Evolutionary conservation across 2,329 filamentous ascomycete genomes (phyloP).

Genomic region (Paramyrothecium sp.): DNA sequence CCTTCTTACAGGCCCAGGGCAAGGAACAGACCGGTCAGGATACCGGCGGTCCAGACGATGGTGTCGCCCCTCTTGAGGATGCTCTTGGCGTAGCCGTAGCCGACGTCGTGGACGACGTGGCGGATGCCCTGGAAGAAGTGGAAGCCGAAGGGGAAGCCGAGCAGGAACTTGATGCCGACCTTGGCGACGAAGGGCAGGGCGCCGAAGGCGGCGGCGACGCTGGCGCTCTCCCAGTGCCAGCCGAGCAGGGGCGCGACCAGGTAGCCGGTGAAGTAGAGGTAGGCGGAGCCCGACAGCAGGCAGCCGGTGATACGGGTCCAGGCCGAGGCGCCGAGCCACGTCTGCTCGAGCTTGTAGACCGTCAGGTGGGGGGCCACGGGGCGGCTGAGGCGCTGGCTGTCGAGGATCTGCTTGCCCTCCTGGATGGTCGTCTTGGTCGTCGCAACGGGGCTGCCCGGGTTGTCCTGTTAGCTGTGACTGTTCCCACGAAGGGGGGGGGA

Average conservation of each 20-base stretch:
- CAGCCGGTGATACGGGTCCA: slow-evolving; percentile 84
- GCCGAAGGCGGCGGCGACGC: slow-evolving; percentile 60
- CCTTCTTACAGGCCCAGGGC: slow-evolving; percentile 44
- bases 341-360: slow-evolving; percentile 86
- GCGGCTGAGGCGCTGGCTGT: slow-evolving; percentile 74
- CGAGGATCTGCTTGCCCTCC: slow-evolving; percentile 66
- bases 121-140: slow-evolving; percentile 55
- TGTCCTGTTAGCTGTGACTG: neutral
- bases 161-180: slow-evolving; percentile 52
- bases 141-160: slow-evolving; percentile 60
- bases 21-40: slow-evolving; percentile 40
- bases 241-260: slow-evolving; percentile 74
- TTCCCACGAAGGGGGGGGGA: neutral
- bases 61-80: slow-evolving; percentile 45
- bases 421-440: slow-evolving; percentile 55
- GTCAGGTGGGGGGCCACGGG: slow-evolving; percentile 81
- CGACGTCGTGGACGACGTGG: slow-evolving; percentile 53
- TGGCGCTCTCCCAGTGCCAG: slow-evolving; percentile 57
- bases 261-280: slow-evolving; percentile 79
- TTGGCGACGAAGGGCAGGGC: slow-evolving; percentile 59
- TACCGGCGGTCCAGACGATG: slow-evolving; percentile 46
- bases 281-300: slow-evolving; percentile 69
- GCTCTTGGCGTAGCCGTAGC: slow-evolving; percentile 48
- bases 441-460: slow-evolving; percentile 43
- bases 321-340: slow-evolving; percentile 71